Evolutionary conservation across 1,284 basidiomycete genomes (phyloP).

Genomic region (Trametes pubescens): DNA sequence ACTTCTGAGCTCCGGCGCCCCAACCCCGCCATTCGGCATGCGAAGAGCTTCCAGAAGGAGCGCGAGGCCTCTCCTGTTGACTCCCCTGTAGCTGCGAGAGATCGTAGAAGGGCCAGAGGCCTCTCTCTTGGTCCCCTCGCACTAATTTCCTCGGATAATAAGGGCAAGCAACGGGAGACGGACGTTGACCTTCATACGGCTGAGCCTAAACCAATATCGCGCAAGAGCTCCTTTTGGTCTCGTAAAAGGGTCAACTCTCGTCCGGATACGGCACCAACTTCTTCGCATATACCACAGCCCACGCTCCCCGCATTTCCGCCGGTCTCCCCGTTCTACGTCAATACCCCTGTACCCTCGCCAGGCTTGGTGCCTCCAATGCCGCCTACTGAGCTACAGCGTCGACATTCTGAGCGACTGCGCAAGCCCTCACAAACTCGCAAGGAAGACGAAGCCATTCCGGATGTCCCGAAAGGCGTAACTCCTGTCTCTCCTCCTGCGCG

Average conservation of each 20-base stretch:
- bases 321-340: slow-evolving; percentile 60
- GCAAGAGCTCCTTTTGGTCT: slow-evolving; percentile 65
- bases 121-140: slow-evolving; percentile 56
- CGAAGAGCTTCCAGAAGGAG: slow-evolving; percentile 58
- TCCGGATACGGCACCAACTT: slow-evolving; percentile 33
- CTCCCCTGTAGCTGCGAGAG: slow-evolving; percentile 37
- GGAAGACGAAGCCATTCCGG: slow-evolving; percentile 21
- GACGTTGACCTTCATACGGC: slow-evolving; percentile 29
- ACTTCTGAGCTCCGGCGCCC: slow-evolving; percentile 20
- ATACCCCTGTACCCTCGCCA: slow-evolving; percentile 42
- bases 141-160: slow-evolving; percentile 47
- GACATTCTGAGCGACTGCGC: slow-evolving; percentile 56
- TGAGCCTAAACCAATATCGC: slow-evolving; percentile 50
- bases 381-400: slow-evolving; percentile 54
- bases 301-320: slow-evolving; percentile 59
- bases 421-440: slow-evolving; percentile 20
- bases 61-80: slow-evolving; percentile 31
- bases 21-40: slow-evolving; percentile 45
- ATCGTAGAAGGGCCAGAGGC: slow-evolving; percentile 51
- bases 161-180: slow-evolving; percentile 44
- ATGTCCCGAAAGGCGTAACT: slow-evolving; percentile 23
- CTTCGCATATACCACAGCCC: slow-evolving; percentile 40
- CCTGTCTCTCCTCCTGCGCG: slow-evolving; percentile 26
- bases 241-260: slow-evolving; percentile 48
- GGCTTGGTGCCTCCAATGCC: slow-evolving; percentile 31